These are phyloP conservation scores for Tanacetum coccineum DNA, from an alignment of 129 eudicot genomes.

Conservation along the genomic window DNA sequence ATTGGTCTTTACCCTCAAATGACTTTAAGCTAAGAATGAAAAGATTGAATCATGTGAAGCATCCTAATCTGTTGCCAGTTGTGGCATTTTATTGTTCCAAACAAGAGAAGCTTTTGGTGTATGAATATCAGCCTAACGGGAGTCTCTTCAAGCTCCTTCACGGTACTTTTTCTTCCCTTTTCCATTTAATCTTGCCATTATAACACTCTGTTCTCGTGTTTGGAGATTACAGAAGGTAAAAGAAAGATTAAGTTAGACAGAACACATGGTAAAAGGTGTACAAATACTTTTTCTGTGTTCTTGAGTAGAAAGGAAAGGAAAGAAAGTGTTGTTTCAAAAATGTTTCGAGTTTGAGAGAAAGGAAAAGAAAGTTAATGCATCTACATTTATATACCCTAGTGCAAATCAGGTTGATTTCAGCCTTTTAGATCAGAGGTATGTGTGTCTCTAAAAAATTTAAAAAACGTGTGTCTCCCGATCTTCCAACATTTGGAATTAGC, in stretches of 20 bases:
- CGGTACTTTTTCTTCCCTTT: slow-evolving; percentile 34
- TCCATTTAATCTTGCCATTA: neutral
- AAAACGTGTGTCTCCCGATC: no score
- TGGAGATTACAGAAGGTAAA: neutral
- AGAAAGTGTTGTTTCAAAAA: neutral
- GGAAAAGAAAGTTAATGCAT: neutral
- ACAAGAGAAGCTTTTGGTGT: slow-evolving; percentile 81
- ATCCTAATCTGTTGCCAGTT: slow-evolving; percentile 59
- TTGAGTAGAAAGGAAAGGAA: neutral
- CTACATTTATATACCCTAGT: no score
- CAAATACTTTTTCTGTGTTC: neutral
- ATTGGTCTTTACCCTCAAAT: slow-evolving; percentile 39
- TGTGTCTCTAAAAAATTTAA: no score
- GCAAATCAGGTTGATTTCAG: no score
- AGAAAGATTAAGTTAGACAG: no score
- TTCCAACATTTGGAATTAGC: no score
- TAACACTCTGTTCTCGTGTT: neutral
- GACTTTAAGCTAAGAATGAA: slow-evolving; percentile 67
- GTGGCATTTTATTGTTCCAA: slow-evolving; percentile 60
- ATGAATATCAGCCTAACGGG: slow-evolving; percentile 71
- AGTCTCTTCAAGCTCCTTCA: slow-evolving; percentile 68
- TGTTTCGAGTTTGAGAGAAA: neutral
- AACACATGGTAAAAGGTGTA: neutral
- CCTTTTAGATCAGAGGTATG: no score
- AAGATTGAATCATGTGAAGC: slow-evolving; percentile 52